Evolutionary conservation across 176 grass and related monocot genomes (phyloP).

Genomic region (Ensete ventricosum): DNA sequence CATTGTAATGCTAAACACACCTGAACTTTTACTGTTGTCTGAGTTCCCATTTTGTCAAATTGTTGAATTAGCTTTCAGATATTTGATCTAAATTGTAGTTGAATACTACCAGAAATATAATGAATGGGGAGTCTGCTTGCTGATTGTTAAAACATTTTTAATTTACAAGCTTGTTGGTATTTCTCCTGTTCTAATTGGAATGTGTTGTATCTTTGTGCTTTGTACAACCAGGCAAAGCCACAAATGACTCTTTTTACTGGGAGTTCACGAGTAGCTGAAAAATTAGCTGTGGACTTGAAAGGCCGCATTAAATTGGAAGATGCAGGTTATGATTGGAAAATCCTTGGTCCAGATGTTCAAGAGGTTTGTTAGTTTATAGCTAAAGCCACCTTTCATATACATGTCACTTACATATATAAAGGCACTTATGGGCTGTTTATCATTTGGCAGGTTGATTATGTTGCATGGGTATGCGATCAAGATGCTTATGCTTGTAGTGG

Average conservation of each 20-base stretch:
- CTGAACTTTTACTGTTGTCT: background rate
- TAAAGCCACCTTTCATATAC: constrained; percentile 3
- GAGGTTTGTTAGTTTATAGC: constrained; percentile 31
- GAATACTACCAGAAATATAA: no score
- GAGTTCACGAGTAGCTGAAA: constrained; percentile 81
- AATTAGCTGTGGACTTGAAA: constrained; percentile 75
- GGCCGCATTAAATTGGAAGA: constrained; percentile 89
- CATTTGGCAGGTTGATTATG: constrained; percentile 70
- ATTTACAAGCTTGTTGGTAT: background rate
- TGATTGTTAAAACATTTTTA: background rate
- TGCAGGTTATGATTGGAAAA: constrained; percentile 99
- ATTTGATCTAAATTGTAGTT: background rate
- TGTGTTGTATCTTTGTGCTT: background rate
- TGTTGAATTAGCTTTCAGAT: background rate
- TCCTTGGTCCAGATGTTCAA: constrained; percentile 97
- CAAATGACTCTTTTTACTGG: constrained; percentile 95
- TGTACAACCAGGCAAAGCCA: constrained; percentile 55
- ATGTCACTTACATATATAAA: constrained; percentile 17
- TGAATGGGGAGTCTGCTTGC: background rate
- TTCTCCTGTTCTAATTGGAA: background rate
- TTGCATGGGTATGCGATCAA: constrained; percentile 97
- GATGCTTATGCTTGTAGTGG: constrained; percentile 98
- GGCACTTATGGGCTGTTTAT: constrained; percentile 16
- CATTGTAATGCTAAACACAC: no score
- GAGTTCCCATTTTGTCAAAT: background rate